Evolutionary conservation across 148 eudicot genomes (phyloP), one percentile per base, ranked within the genome.

Genomic region (Rhododendron ferrugineum): DNA sequence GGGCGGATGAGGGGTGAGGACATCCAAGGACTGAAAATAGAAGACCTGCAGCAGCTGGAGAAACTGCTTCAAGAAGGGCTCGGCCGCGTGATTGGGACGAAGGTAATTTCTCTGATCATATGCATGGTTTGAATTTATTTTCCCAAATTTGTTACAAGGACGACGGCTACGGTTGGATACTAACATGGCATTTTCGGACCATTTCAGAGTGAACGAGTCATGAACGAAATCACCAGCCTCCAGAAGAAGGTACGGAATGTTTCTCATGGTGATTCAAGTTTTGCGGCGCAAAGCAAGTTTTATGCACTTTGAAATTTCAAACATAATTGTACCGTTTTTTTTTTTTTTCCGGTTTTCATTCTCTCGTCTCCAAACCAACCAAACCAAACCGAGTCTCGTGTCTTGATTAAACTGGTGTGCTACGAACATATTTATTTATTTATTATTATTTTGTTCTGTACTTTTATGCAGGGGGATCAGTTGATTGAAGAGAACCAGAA

Each of bases 401-500:
- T 20, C 23, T 60, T 60, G 66, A 8, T 23, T 60, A 60, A 15
- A 14, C 20, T 3, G 56, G 56, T 52, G 3, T 13, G 56, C 18
- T 52, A 3, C 23, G 6, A 4, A 54, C 4, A 54, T 34, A 11
- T 49, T 11, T 11, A 11, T 49, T 49, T 11, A 49, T 15, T 30
- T 28, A n/a, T 1, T 1, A 1, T 2, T 0, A 30, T 28, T 13
- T 2, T 68, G 34, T 37, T 26, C 74, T 30, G 18, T 30, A 13
- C 74, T 68, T 68, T 68, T 16, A 23, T 79, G 85, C 90, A 93
- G 95, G 92, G 91, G 4, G 85, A 70, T 86, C 74, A 68, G 46
- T 79, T 93, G 84, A 87, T 88, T 87, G 94, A 92, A 90, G 94
- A 92, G 85, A 93, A 92, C 70, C 30, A 75, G 73, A 83, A 80